Conservation (phyloP, 208 protist genomes). For the Acanthamoeba castellanii region DNA sequence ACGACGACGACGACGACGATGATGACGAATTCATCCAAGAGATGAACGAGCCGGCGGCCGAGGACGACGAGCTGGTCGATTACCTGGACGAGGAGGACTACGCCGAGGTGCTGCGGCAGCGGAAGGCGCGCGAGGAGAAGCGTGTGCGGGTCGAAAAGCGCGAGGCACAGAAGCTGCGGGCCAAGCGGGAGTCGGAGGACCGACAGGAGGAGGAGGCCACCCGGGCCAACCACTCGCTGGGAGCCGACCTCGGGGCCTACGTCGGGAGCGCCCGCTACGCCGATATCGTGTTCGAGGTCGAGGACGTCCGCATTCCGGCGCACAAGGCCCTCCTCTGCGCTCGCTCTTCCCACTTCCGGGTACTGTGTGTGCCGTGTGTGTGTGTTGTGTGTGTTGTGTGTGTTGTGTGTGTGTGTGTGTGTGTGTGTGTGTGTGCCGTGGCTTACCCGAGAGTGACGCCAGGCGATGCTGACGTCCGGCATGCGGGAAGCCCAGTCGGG, state of each 20-base stretch:
- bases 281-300: slow-evolving; percentile 39
- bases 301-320: neutral
- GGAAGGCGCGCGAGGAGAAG: neutral
- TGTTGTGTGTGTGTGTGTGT: no score
- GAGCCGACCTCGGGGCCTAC: neutral
- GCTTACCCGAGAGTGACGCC: neutral
- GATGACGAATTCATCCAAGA: neutral
- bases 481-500: slow-evolving; percentile 49
- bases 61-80: neutral
- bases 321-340: slow-evolving; percentile 65
- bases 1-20: neutral
- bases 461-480: slow-evolving; percentile 65
- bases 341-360: slow-evolving; percentile 61
- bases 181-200: neutral
- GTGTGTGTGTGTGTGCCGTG: neutral
- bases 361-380: neutral
- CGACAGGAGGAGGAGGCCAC: neutral
- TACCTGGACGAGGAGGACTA: neutral
- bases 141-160: neutral
- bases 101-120: neutral
- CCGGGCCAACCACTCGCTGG: neutral
- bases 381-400: neutral
- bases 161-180: neutral
- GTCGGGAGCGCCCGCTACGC: neutral
- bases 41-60: neutral